These are phyloP conservation scores for Penicillium silybi DNA, from an alignment of 495 filamentous ascomycete genomes.

Conservation along the genomic window DNA sequence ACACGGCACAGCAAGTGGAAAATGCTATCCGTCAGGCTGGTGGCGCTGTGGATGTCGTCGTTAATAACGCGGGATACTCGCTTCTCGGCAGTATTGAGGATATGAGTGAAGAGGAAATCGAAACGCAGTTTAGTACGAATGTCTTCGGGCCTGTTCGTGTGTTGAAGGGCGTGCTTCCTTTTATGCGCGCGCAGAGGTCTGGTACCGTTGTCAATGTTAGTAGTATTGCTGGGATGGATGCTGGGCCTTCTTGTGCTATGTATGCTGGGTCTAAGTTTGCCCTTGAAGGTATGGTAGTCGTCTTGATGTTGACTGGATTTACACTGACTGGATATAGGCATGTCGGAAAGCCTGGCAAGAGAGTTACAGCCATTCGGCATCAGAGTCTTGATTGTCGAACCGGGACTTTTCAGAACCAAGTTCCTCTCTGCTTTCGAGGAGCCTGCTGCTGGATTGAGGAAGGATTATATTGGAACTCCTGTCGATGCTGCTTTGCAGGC, in stretches of 20 bases:
- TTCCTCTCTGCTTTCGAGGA: constrained; percentile 11
- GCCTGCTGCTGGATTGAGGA: constrained; percentile 12
- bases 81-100: constrained; percentile 20
- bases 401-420: constrained; percentile 34
- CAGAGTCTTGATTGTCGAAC: constrained; percentile 33
- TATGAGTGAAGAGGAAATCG: constrained; percentile 22
- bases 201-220: constrained; percentile 49
- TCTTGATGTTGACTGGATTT: no score
- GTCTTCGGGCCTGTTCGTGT: constrained; percentile 48
- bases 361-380: constrained; percentile 32
- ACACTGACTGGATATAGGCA: constrained; percentile 7
- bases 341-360: constrained; percentile 32
- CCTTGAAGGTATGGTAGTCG: constrained; percentile 34
- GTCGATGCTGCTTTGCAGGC: constrained; percentile 9
- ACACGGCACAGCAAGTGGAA: constrained; percentile 16
- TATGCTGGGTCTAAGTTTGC: constrained; percentile 55
- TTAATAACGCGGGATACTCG: constrained; percentile 34
- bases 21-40: constrained; percentile 7
- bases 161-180: constrained; percentile 43
- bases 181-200: constrained; percentile 37
- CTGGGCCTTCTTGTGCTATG: constrained; percentile 35
- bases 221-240: constrained; percentile 38
- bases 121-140: constrained; percentile 32
- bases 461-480: constrained; percentile 14
- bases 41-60: constrained; percentile 23